Percentiles rank a stretch among this genome's conserved stretches.
Evolutionary conservation across 345 rosid genomes (phyloP).

Genomic region (Eucalyptus marginata): DNA sequence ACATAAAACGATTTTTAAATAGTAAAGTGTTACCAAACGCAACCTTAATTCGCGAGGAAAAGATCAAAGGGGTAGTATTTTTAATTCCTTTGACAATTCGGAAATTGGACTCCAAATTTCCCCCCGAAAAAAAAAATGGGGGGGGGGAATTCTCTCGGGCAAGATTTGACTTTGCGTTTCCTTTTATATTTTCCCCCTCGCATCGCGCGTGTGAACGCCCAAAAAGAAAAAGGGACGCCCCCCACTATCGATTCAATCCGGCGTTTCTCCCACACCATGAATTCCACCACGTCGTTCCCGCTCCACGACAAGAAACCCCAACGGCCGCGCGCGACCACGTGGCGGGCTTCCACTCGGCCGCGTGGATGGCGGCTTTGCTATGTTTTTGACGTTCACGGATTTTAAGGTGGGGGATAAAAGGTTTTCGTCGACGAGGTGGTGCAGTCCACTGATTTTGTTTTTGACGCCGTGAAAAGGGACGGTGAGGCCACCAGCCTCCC

Average conservation of each 20-base stretch:
- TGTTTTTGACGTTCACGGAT: background rate
- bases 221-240: background rate
- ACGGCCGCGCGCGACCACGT: background rate
- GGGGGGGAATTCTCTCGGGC: background rate
- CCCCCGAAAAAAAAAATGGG: too few relatives aligned
- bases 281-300: background rate
- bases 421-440: background rate
- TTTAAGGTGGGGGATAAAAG: background rate
- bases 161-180: background rate
- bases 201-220: background rate
- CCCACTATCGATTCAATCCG: background rate
- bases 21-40: background rate
- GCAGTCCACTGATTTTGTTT: background rate
- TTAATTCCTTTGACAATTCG: background rate
- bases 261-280: background rate
- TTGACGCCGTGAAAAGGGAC: background rate
- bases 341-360: background rate
- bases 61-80: background rate
- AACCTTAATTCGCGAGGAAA: background rate
- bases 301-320: background rate
- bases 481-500: background rate
- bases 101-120: background rate
- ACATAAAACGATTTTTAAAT: too few relatives aligned
- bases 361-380: background rate
- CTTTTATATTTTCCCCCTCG: background rate